Percentiles rank a stretch among this genome's conserved stretches.
phyloP scores from a whole-genome alignment of 352 stramenopile genomes.

The Phytophthora tubulina region DNA sequence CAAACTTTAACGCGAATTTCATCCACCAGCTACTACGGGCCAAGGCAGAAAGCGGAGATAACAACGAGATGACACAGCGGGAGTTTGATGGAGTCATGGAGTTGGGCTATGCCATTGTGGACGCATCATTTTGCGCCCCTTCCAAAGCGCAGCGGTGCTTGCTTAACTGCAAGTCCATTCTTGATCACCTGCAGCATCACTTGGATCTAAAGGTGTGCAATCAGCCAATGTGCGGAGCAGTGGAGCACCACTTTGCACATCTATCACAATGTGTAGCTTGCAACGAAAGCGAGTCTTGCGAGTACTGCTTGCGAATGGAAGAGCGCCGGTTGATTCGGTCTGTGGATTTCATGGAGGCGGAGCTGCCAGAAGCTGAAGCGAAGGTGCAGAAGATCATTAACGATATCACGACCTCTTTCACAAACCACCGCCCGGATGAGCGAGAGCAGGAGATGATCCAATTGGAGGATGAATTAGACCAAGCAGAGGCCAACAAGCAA shows the following conservation, averaged over 20 bases:
- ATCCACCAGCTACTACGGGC: constrained; percentile 47
- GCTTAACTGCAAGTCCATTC: constrained; percentile 64
- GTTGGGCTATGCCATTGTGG: constrained; percentile 64
- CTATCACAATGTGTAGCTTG: constrained; percentile 58
- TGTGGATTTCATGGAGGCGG: constrained; percentile 59
- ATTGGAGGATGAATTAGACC: constrained; percentile 70
- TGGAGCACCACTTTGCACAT: constrained; percentile 73
- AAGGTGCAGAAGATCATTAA: constrained; percentile 63
- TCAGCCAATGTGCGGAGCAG: constrained; percentile 59
- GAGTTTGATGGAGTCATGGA: constrained; percentile 56
- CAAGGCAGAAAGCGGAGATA: constrained; percentile 28
- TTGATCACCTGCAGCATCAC: constrained; percentile 70
- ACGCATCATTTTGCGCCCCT: constrained; percentile 66
- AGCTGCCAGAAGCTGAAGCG: constrained; percentile 60
- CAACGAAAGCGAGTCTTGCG: constrained; percentile 44
- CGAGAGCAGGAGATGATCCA: constrained; percentile 55
- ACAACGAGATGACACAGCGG: constrained; percentile 24
- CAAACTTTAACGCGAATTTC: constrained; percentile 35
- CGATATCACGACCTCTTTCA: constrained; percentile 57
- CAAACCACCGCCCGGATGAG: constrained; percentile 47
- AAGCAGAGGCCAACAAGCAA: constrained; percentile 63
- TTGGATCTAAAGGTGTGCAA: constrained; percentile 63
- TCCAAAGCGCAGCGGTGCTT: constrained; percentile 61
- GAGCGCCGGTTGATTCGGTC: constrained; percentile 59
- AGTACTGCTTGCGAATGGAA: constrained; percentile 67